Percentiles rank a stretch among this genome's conserved stretches.
These are phyloP conservation scores for Plasmodium knowlesi DNA, from an alignment of 169 alveolate genomes.

Conservation along the genomic window DNA sequence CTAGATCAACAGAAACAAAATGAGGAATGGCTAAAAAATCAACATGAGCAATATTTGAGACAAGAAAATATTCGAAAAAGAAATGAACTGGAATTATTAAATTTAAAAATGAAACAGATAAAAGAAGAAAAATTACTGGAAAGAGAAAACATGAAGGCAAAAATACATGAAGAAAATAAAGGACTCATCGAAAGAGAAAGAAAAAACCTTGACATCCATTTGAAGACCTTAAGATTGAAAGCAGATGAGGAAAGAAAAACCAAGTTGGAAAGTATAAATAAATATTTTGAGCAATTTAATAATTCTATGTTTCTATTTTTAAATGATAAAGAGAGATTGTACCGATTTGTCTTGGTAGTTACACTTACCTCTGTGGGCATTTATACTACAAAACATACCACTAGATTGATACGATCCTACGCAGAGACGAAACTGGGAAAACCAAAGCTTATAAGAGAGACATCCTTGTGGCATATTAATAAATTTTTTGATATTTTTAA, in stretches of 20 bases:
- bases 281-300: constrained; percentile 87
- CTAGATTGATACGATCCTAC: constrained; percentile 57
- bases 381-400: constrained; percentile 62
- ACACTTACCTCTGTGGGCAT: constrained; percentile 67
- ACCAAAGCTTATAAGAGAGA: constrained; percentile 92
- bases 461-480: constrained; percentile 88
- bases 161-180: constrained; percentile 87
- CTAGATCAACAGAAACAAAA: constrained; percentile 94
- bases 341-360: constrained; percentile 68
- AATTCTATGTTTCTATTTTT: constrained; percentile 82
- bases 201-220: constrained; percentile 85
- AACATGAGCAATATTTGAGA: constrained; percentile 92
- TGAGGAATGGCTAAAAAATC: constrained; percentile 93
- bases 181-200: constrained; percentile 87
- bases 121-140: constrained; percentile 87
- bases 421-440: constrained; percentile 87
- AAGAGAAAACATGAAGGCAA: constrained; percentile 90
- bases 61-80: constrained; percentile 92
- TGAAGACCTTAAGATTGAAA: constrained; percentile 86
- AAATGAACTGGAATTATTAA: constrained; percentile 87
- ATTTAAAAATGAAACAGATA: constrained; percentile 84
- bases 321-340: constrained; percentile 84
- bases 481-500: constrained; percentile 72
- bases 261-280: constrained; percentile 89
- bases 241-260: constrained; percentile 93